These are phyloP conservation scores for Meyerozyma guilliermondii DNA, from an alignment of 1,139 yeast genomes.

Conservation along the genomic window DNA sequence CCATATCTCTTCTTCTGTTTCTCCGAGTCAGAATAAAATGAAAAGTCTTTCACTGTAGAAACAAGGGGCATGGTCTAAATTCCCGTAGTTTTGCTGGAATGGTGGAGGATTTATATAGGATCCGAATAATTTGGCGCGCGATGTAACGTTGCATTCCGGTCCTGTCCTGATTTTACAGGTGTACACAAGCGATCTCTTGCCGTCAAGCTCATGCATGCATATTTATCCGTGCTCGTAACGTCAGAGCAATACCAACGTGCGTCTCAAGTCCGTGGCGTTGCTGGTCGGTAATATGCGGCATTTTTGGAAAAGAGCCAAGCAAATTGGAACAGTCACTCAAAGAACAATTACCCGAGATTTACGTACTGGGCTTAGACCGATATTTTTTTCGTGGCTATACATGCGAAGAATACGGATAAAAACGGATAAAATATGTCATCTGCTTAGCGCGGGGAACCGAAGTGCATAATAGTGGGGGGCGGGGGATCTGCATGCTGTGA, in stretches of 20 bases:
- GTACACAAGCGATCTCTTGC: too few species aligned
- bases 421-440: too few species aligned
- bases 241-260: too few species aligned
- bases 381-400: too few species aligned
- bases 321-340: too few species aligned
- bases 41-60: conserved; percentile 31
- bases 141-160: conserved; percentile 7
- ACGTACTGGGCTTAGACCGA: too few species aligned
- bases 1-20: conserved; percentile 23
- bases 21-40: conserved; percentile 29
- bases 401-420: too few species aligned
- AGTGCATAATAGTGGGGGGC: not conserved
- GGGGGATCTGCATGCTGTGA: not conserved
- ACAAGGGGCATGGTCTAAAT: conserved; percentile 10
- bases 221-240: not conserved
- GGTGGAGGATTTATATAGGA: conserved; percentile 3
- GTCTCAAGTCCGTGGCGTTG: too few species aligned
- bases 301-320: too few species aligned
- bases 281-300: too few species aligned
- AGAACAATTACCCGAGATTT: too few species aligned
- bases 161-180: not conserved
- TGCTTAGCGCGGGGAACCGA: not conserved
- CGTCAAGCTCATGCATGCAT: not conserved
- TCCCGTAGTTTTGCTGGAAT: conserved; percentile 1
- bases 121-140: conserved; percentile 5